Evolutionary conservation across 2,329 filamentous ascomycete species (phyloP).

Genomic region (Beauveria sp.): DNA sequence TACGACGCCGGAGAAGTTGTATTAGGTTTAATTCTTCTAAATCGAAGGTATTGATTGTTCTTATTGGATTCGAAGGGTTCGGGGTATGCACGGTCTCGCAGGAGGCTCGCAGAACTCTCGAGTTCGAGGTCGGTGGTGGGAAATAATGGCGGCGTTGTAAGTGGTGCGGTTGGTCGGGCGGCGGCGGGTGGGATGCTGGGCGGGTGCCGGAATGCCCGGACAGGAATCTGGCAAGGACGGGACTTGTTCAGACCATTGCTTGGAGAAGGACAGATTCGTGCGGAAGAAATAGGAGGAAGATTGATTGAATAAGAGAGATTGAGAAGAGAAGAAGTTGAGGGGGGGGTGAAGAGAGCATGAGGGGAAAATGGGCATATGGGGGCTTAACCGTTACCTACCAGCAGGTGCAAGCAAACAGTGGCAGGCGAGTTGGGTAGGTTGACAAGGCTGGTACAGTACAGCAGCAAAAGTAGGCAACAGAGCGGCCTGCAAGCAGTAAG

Average conservation of each 20-base stretch:
- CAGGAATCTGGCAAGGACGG: not conserved
- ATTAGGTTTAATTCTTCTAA: not conserved
- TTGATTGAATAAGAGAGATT: not conserved
- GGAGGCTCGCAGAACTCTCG: not conserved
- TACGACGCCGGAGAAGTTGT: too few species aligned
- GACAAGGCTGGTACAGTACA: too few species aligned
- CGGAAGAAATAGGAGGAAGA: not conserved
- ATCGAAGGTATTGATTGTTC: not conserved
- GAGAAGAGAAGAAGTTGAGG: not conserved
- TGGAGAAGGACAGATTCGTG: not conserved
- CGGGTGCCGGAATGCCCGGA: conserved; percentile 3
- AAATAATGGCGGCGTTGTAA: not conserved
- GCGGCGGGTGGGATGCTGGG: not conserved
- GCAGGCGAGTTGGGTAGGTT: not conserved
- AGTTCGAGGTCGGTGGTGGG: not conserved
- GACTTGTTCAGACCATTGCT: not conserved
- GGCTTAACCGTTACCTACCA: not conserved
- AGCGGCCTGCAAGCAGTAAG: not conserved
- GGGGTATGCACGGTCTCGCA: not conserved
- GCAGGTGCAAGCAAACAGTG: not conserved
- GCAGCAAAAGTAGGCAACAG: too few species aligned
- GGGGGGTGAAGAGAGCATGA: not conserved
- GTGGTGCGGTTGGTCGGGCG: not conserved
- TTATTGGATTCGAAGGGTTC: not conserved
- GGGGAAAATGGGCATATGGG: not conserved